Evolutionary conservation across 495 filamentous ascomycete genomes (phyloP), one percentile per base, ranked within the genome.

Genomic region (Aspergillus carlsbadensis): DNA sequence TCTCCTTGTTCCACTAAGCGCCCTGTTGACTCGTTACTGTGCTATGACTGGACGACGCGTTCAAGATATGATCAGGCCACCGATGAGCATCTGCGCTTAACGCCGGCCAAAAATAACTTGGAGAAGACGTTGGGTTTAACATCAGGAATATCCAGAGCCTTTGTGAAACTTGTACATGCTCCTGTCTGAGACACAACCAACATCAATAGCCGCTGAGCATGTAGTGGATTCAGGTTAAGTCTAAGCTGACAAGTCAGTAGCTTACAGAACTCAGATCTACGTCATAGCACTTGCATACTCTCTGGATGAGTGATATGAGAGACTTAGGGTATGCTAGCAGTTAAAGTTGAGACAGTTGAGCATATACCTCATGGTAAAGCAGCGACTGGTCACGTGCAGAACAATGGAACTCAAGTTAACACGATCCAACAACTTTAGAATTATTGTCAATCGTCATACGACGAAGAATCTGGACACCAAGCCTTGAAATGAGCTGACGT

Each of bases 1-100:
- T 6, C 11, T 21, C 36, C 47, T 21, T 17, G 33, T 50, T 37
- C 24, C 17, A n/a, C 47, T 50, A 50, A 50, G 34, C 47, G 47
- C 47, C 20, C 11, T 15, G 4, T 29, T 29, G 8, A 29, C 26
- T 29, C 26, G 26, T 3, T 1, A 8, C 47, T 49, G 29, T 33
- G 6, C 21, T 50, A 3, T 3, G 36, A 36, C 34, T 34, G 36
- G 13, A 36, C 20, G 34, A 13, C 33, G 18, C 11, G 26, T 26
- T 43, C 41, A 10, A 10, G 17, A 37, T 34, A 10, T 22, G 13
- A 2, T 50, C 20, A 50, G 13, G 11, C 33, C 34, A 39, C 20
- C 43, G 10, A 15, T 10, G 22, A 22, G 21, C 6, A 3, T 22
- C 18, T 43, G 18, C 18, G 13, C 26, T 29, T 29, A 29, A 29